Evolutionary conservation across 331 rosid genomes (phyloP), one percentile per base, ranked within the genome.

Genomic region (Stylosanthes scabra): DNA sequence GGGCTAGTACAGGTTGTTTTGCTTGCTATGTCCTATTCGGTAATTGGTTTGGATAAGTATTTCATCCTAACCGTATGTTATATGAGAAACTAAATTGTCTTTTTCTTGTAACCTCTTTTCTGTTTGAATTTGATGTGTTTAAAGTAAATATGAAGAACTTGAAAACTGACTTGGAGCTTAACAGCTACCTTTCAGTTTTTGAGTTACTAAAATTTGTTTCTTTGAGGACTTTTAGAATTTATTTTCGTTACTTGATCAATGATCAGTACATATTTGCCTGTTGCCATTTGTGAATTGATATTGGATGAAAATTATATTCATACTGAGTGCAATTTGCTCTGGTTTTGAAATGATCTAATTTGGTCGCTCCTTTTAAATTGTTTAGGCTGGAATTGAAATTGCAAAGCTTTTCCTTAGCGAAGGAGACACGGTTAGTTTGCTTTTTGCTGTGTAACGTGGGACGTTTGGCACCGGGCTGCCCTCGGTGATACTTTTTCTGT

Each of bases 341-440:
- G 58, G 29, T 62, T 70, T 49, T 63, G 49, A 70, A 72, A 47
- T 56, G 63, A 47, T 71, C 71, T 74, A 55, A 54, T 82, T 71
- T 76, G 27, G 78, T 80, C 71, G 14, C 66, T 12, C 58, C 59
- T 81, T 74, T 76, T 71, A 59, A 68, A 49, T 66, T 59, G 44
- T 87, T 86, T 89, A 94, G 99, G 97, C 93, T 80, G 99, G 97
- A 81, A 91, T 89, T 76, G 99, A 94, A 83, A 89, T 86, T 66
- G 86, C 99, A 65, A 94, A 94, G 91, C 90, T 91, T 57, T 94
- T 94, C 81, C 86, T 94, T 14, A 86, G 78, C 44, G 75, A 88
- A 83, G 97, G 99, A 74, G 88, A 92, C 79, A 88, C 89, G 89
- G 97, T 94, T 83, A 74, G 86, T 62, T 55, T 61, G 72, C 40